A percentile compares a stretch with the other conserved stretches of the same genome.
Evolutionary conservation across 1,284 basidiomycete genomes (phyloP).

Genomic region (Farysia itapuensis): DNA sequence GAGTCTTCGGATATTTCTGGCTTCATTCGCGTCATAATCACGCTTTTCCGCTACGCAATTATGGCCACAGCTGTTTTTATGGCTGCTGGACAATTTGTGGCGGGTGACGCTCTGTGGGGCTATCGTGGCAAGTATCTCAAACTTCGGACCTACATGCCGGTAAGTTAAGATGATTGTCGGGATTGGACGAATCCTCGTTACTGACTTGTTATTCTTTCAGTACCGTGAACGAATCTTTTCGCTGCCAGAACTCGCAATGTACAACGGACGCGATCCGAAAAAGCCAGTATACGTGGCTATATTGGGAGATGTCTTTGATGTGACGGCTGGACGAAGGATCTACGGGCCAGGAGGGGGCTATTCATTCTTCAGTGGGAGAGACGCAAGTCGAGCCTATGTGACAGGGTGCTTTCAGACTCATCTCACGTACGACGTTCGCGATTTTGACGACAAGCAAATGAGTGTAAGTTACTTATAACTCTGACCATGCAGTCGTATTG

Average conservation of each 20-base stretch:
- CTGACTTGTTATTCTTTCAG: slow-evolving; percentile 14
- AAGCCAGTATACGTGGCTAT: slow-evolving; percentile 85
- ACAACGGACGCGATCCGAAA: slow-evolving; percentile 72
- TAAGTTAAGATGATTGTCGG: slow-evolving; percentile 19
- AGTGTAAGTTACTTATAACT: slow-evolving; percentile 20
- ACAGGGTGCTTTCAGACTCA: slow-evolving; percentile 58
- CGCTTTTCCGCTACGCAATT: slow-evolving; percentile 17
- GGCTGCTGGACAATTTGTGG: slow-evolving; percentile 44
- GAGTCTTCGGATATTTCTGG: slow-evolving; percentile 19
- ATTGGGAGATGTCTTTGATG: slow-evolving; percentile 90
- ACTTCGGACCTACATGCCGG: slow-evolving; percentile 49
- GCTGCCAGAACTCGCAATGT: slow-evolving; percentile 70
- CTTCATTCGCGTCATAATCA: slow-evolving; percentile 3
- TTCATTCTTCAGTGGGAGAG: slow-evolving; percentile 52
- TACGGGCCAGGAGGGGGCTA: slow-evolving; percentile 68
- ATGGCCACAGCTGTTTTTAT: slow-evolving; percentile 22
- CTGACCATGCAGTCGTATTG: background rate
- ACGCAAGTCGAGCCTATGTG: slow-evolving; percentile 56
- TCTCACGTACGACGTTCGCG: slow-evolving; percentile 54
- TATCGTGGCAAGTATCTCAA: slow-evolving; percentile 55
- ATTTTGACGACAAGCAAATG: slow-evolving; percentile 43
- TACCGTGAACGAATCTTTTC: slow-evolving; percentile 69
- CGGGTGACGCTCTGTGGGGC: slow-evolving; percentile 54
- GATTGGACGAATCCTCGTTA: too few species aligned
- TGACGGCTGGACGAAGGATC: slow-evolving; percentile 72